phyloP scores from a whole-genome alignment of 805 yeast species.

The Zygoascus flipseniorum region DNA sequence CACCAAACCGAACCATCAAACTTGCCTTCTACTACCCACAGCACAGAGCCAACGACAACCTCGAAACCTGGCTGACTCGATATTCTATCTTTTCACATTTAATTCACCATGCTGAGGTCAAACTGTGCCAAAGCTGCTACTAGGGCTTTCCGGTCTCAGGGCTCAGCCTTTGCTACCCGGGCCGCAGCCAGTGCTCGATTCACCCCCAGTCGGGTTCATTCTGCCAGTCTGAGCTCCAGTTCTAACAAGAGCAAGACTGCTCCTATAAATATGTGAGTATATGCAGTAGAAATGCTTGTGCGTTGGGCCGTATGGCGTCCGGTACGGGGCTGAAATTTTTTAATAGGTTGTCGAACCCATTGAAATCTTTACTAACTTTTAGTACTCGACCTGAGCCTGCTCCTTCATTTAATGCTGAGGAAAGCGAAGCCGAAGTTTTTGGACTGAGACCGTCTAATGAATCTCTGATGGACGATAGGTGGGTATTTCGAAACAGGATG shows the following conservation, averaged over 20 bases:
- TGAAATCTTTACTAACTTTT: neutral
- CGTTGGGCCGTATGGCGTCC: neutral
- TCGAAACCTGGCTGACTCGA: neutral
- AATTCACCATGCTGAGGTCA: neutral
- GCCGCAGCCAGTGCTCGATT: neutral
- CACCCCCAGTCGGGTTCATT: too few species aligned
- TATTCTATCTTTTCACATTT: neutral
- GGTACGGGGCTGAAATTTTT: neutral
- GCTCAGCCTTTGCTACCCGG: neutral
- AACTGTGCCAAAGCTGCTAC: neutral
- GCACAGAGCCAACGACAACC: too few species aligned
- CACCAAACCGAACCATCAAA: neutral
- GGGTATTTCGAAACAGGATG: neutral
- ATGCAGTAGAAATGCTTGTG: neutral
- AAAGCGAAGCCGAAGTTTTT: conserved; percentile 1
- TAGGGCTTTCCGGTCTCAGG: neutral
- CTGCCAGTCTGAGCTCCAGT: neutral
- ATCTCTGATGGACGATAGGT: conserved; percentile 2
- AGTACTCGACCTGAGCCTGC: conserved; percentile 29
- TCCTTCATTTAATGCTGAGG: conserved; percentile 27
- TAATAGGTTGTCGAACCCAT: neutral
- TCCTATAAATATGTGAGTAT: conserved; percentile 5
- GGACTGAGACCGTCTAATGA: neutral
- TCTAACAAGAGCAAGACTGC: neutral
- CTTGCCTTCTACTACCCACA: too few species aligned